A percentile compares a stretch with the other conserved stretches of the same genome.
Evolutionary conservation across 1,284 basidiomycete genomes (phyloP).

Genomic region (Cryptococcus depauperatus): DNA sequence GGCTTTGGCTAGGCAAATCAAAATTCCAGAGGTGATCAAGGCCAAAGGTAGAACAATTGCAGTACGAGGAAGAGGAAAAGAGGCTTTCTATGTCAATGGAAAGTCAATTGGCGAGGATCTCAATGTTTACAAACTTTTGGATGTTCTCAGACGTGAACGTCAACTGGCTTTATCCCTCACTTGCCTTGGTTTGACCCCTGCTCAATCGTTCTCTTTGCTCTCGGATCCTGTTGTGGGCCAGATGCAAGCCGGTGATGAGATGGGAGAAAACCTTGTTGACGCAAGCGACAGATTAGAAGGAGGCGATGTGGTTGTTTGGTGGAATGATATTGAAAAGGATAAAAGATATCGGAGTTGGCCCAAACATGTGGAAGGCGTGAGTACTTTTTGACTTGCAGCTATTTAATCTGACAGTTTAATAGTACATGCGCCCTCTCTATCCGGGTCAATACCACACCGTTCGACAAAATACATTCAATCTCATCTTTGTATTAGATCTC

Average conservation of each 20-base stretch:
- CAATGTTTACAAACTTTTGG: conserved; percentile 56
- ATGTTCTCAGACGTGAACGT: conserved; percentile 65
- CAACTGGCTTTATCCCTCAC: conserved; percentile 56
- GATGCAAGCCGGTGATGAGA: conserved; percentile 50
- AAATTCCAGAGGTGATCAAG: conserved; percentile 44
- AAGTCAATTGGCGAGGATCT: conserved; percentile 57
- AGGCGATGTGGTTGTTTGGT: conserved; percentile 66
- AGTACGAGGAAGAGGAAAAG: conserved; percentile 17
- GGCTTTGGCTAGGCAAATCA: conserved; percentile 59
- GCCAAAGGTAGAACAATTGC: conserved; percentile 55
- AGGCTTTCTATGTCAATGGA: conserved; percentile 69
- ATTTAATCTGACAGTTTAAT: conserved; percentile 1
- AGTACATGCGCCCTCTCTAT: conserved; percentile 35
- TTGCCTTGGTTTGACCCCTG: conserved; percentile 55
- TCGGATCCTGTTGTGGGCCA: conserved; percentile 54
- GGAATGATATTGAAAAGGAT: conserved; percentile 86
- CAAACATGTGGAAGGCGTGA: conserved; percentile 21
- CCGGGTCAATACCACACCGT: conserved; percentile 68
- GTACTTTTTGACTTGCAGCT: conserved; percentile 3
- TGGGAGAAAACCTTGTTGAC: conserved; percentile 71
- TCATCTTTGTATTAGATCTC: conserved; percentile 70
- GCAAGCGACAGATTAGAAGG: conserved; percentile 77
- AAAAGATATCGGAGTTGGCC: conserved; percentile 43
- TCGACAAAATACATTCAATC: conserved; percentile 69
- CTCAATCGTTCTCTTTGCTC: conserved; percentile 63